Evolutionary conservation across 2,329 filamentous ascomycete genomes (phyloP).

Genomic region (Dothideomycetes sp.): DNA sequence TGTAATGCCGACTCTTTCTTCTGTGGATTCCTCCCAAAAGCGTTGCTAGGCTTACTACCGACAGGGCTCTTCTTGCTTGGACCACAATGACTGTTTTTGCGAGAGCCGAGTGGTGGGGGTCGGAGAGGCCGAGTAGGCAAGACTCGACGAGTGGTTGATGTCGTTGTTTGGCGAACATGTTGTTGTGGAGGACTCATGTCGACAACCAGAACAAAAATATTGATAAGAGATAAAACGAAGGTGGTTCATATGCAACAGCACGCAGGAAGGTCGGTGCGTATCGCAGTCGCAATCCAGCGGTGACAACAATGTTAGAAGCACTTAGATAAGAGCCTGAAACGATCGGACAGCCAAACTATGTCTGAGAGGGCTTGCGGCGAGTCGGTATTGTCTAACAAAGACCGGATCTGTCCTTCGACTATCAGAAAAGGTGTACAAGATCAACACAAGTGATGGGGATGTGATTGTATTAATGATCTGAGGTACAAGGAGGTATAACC

Average conservation of each 20-base stretch:
- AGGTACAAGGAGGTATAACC: no score
- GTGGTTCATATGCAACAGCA: slow-evolving; percentile 6
- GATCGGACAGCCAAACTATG: no score
- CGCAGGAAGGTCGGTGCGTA: not conserved
- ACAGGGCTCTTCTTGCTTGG: slow-evolving; percentile 6
- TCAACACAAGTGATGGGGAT: no score
- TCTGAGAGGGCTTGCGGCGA: no score
- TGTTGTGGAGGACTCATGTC: slow-evolving; percentile 11
- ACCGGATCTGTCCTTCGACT: no score
- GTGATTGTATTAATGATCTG: no score
- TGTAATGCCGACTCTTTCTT: slow-evolving; percentile 16
- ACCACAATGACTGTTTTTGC: slow-evolving; percentile 7
- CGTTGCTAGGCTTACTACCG: not conserved
- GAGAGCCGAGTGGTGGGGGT: slow-evolving; percentile 1
- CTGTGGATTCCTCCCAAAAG: slow-evolving; percentile 17
- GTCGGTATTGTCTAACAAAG: no score
- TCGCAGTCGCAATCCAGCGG: not conserved
- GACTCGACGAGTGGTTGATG: slow-evolving; percentile 4
- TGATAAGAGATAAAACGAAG: slow-evolving; percentile 7
- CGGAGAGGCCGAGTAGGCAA: not conserved
- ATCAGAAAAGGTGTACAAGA: no score
- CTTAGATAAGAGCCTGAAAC: no score
- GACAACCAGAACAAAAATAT: not conserved
- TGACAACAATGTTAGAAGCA: no score
- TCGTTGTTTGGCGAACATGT: slow-evolving; percentile 4